Conservation (phyloP, 139 green algal genomes). For the Auxenochlorella pyrenoidosa region DNA sequence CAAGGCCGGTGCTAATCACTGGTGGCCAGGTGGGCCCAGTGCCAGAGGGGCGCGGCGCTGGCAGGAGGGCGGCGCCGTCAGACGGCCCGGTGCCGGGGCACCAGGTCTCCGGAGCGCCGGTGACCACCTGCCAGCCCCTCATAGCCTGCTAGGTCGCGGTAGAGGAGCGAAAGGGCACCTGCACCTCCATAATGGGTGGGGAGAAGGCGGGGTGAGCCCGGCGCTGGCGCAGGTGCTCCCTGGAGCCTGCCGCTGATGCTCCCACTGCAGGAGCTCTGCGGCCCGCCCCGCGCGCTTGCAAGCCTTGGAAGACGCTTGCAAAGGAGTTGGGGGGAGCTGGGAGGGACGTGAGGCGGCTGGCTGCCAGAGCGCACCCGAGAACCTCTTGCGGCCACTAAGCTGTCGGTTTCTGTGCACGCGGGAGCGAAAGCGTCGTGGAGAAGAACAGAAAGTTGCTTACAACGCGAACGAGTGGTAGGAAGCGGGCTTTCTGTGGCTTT, state of each 20-base stretch:
- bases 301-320: background rate
- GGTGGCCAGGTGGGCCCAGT: background rate
- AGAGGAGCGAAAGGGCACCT: no score
- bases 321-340: no score
- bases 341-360: no score
- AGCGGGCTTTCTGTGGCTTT: no score
- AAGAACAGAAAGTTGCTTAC: no score
- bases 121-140: slow-evolving; percentile 20
- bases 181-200: no score
- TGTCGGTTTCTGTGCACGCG: no score
- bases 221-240: background rate
- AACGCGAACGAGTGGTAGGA: no score
- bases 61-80: background rate
- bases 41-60: background rate
- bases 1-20: background rate
- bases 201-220: background rate
- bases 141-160: background rate
- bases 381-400: no score
- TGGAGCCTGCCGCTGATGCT: no score
- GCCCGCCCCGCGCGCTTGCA: background rate
- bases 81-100: background rate
- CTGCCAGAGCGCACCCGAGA: no score
- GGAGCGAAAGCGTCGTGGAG: no score
- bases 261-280: background rate
- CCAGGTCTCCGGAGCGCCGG: slow-evolving; percentile 2